Percentiles rank a stretch among this genome's conserved stretches.
Conservation (phyloP, 495 filamentous ascomycete species). For the Talaromyces stipitatus region DNA sequence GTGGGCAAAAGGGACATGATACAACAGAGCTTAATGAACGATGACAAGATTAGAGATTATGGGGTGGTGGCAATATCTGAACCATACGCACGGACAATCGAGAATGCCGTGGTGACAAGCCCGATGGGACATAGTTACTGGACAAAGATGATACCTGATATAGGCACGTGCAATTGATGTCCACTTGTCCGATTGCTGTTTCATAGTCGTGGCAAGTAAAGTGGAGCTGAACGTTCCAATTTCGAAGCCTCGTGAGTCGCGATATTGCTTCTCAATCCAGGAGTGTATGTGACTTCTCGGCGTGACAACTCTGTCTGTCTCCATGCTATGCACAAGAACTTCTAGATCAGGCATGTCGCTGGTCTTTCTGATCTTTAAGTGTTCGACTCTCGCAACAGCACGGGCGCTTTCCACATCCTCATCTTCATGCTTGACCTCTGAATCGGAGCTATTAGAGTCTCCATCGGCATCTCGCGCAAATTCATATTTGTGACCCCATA, state of each 20-base stretch:
- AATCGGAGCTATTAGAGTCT: neutral
- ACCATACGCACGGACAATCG: too few species aligned
- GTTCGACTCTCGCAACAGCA: neutral
- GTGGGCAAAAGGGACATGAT: too few species aligned
- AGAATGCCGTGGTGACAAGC: too few species aligned
- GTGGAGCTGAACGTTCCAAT: constrained; percentile 19
- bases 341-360: neutral
- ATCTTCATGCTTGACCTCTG: neutral
- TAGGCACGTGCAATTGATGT: neutral
- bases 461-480: constrained; percentile 21
- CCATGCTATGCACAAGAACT: neutral
- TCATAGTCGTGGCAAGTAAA: neutral
- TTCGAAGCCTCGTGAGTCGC: constrained; percentile 14
- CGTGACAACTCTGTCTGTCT: constrained; percentile 10
- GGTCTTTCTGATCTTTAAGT: neutral
- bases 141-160: too few species aligned
- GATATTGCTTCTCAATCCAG: constrained; percentile 16
- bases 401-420: neutral
- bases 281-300: constrained; percentile 7
- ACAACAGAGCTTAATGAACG: too few species aligned
- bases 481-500: constrained; percentile 29
- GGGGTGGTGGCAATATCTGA: too few species aligned
- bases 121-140: too few species aligned
- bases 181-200: neutral
- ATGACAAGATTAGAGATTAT: too few species aligned